Conservation (phyloP, 139 green algal genomes). For the Chlorella sorokiniana region DNA sequence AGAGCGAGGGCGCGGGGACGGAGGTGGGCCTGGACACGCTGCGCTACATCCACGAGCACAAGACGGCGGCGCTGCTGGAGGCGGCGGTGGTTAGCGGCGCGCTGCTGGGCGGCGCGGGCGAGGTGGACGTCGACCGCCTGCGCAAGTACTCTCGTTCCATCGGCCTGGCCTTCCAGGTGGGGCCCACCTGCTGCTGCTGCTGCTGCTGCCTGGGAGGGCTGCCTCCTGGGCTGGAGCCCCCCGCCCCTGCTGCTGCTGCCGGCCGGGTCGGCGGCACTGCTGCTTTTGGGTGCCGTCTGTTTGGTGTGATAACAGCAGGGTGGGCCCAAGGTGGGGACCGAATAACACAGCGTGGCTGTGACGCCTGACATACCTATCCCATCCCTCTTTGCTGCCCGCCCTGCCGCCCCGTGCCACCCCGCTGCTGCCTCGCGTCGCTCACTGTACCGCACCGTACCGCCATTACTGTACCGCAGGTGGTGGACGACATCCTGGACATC, state of each 20-base stretch:
- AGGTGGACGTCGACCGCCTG: constrained; percentile 89
- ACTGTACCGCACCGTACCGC: neutral
- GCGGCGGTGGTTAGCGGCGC: constrained; percentile 92
- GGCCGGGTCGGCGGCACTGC: too few relatives aligned
- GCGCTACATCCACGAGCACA: constrained; percentile 99
- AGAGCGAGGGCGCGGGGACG: constrained; percentile 82
- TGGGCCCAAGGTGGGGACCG: too few relatives aligned
- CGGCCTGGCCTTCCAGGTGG: constrained; percentile 97
- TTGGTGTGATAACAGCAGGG: too few relatives aligned
- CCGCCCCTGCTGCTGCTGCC: too few relatives aligned
- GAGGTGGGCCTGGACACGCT: constrained; percentile 89
- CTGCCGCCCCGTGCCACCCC: too few relatives aligned
- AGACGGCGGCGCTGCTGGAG: constrained; percentile 98
- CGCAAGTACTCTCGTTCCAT: constrained; percentile 93
- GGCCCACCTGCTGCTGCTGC: neutral
- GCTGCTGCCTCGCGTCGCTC: neutral
- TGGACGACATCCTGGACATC: constrained; percentile 99
- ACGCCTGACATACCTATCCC: neutral
- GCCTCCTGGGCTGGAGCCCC: too few relatives aligned
- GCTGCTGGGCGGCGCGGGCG: constrained; percentile 84
- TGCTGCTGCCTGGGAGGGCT: neutral
- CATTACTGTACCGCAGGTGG: constrained; percentile 51
- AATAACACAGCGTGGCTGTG: too few relatives aligned
- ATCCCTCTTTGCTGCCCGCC: too few relatives aligned
- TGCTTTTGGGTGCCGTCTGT: neutral